Percentiles rank a stretch among this genome's conserved stretches.
phyloP scores from a whole-genome alignment of 1,284 basidiomycete genomes.

The Ustilago curta region DNA sequence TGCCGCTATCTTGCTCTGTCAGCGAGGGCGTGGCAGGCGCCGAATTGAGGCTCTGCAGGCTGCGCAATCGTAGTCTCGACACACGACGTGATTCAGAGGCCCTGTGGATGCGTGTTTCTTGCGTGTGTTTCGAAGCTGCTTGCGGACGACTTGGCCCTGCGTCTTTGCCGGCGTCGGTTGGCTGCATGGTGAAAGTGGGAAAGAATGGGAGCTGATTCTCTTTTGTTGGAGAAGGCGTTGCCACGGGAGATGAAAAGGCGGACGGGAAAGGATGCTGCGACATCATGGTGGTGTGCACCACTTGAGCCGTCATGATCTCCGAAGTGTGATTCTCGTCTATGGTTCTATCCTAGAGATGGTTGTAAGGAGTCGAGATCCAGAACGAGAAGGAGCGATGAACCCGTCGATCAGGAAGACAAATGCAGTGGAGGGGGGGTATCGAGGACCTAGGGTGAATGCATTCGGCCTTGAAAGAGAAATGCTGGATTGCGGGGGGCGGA shows the following conservation, averaged over 20 bases:
- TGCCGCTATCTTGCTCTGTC: slow-evolving; percentile 41
- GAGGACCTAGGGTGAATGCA: slow-evolving; percentile 25
- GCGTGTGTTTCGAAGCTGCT: neutral
- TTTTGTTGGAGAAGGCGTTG: slow-evolving; percentile 40
- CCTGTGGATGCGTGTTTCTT: slow-evolving; percentile 12
- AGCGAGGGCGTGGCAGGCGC: slow-evolving; percentile 43
- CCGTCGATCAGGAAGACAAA: neutral
- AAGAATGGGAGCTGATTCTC: slow-evolving; percentile 24
- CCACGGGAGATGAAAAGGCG: slow-evolving; percentile 33
- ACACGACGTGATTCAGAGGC: slow-evolving; percentile 14
- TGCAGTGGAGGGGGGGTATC: slow-evolving; percentile 8
- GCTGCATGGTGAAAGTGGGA: slow-evolving; percentile 6
- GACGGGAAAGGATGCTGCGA: slow-evolving; percentile 42
- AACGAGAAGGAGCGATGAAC: neutral
- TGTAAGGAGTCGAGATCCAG: neutral
- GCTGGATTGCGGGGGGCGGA: slow-evolving; percentile 6
- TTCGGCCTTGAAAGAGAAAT: slow-evolving; percentile 21
- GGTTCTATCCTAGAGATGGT: neutral
- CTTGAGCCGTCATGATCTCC: slow-evolving; percentile 43
- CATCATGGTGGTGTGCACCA: slow-evolving; percentile 37
- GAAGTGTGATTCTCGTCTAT: neutral
- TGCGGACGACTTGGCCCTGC: slow-evolving; percentile 12
- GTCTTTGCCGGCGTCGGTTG: slow-evolving; percentile 3
- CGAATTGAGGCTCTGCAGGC: slow-evolving; percentile 50
- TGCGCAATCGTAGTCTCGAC: slow-evolving; percentile 34